Evolutionary conservation across 345 rosid genomes (phyloP), one percentile per base, ranked within the genome.

Genomic region (Mangifera indica): DNA sequence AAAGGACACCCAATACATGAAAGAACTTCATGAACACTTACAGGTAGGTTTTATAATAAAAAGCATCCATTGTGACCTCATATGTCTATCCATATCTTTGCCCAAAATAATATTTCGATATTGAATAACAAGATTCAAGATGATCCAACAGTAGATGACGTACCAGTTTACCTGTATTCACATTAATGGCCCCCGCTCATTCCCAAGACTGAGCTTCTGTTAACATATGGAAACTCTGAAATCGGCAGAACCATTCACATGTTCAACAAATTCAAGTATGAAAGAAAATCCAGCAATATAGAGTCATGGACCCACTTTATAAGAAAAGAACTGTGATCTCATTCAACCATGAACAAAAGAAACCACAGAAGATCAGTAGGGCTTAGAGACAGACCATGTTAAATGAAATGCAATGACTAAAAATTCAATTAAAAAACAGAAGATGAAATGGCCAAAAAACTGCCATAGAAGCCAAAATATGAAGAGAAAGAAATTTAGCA

Each of bases 201-300:
- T 59, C 56, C 66, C 64, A 54, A 44, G 21, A 6, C 25, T 45
- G 5, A 48, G 34, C 52, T 24, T 26, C 21, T 71, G 29, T 52
- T 51, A 32, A 49, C 17, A 29, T 17, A 51, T n/a, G 21, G 32
- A 60, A 21, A 17, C 6, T 1, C 14, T 59, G 20, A 46, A 24
- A 21, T 59, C 48, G n/a, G 32, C 20, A 68, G 3, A 45, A 65
- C 69, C 53, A 65, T 20, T 65, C 69, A 65, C 21, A 65, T 65
- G 69, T n/a, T 44, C 22, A 18, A 63, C 24, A 1, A 25, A n/a
- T 40, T 40, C 18, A 21, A n/a, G 56, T 20, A 54, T 1, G 51
- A 42, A 14, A 34, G 20, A 59, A 60, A 59, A 60, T 2, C 46
- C 29, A 32, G 55, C 17, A 48, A 20, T n/a, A 45, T 3, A 48